phyloP scores from a whole-genome alignment of 2,329 filamentous ascomycete species.

The Mollisia scopiformis region DNA sequence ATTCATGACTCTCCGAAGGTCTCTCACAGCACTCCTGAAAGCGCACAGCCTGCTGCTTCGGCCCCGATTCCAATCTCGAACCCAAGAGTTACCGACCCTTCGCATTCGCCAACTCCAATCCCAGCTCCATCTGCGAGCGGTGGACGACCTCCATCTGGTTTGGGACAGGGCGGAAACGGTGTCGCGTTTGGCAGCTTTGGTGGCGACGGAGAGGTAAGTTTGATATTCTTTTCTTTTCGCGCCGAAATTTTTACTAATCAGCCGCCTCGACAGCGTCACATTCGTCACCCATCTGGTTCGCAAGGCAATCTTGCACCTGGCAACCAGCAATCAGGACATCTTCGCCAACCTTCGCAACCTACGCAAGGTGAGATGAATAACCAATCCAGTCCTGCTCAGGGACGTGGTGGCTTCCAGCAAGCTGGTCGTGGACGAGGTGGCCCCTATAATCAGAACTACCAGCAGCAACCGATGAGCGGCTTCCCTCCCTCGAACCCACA shows the following conservation, averaged over 20 bases:
- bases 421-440: conserved; percentile 61
- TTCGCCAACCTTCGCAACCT: conserved; percentile 86
- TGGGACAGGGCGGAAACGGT: conserved; percentile 60
- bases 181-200: conserved; percentile 82
- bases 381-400: conserved; percentile 50
- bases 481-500: conserved; percentile 49
- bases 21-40: conserved; percentile 68
- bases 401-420: conserved; percentile 55
- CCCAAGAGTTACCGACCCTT: conserved; percentile 79
- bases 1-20: conserved; percentile 69
- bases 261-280: conserved; percentile 58
- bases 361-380: conserved; percentile 74
- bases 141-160: conserved; percentile 76
- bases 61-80: conserved; percentile 69
- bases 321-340: conserved; percentile 69
- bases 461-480: conserved; percentile 52
- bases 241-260: conserved; percentile 33
- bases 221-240: conserved; percentile 29
- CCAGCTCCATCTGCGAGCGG: conserved; percentile 74
- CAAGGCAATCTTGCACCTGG: conserved; percentile 63
- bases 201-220: conserved; percentile 78
- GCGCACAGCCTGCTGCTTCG: conserved; percentile 45
- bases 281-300: conserved; percentile 67
- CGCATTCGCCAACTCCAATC: conserved; percentile 89
- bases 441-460: conserved; percentile 51